These are phyloP conservation scores for Syzygium aromaticum DNA, from an alignment of 345 rosid genomes.

Conservation along the genomic window DNA sequence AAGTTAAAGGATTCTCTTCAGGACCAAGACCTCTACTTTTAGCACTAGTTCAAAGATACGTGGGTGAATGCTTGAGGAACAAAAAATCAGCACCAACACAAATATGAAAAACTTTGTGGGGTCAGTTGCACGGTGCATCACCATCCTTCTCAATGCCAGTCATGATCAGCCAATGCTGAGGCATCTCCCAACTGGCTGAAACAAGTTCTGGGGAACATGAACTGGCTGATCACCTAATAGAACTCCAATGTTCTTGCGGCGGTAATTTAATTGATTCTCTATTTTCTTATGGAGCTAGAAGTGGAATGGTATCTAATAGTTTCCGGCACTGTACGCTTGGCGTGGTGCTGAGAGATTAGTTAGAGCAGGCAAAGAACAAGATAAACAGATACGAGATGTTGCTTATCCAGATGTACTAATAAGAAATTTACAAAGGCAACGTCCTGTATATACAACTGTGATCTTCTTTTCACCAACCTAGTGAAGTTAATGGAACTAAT, in stretches of 20 bases:
- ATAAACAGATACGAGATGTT: not conserved
- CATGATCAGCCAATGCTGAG: not conserved
- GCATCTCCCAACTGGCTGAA: not conserved
- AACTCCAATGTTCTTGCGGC: not conserved
- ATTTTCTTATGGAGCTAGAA: not conserved
- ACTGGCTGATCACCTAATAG: not conserved
- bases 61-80: not conserved
- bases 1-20: not conserved
- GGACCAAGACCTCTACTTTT: not conserved
- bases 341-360: not conserved
- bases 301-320: not conserved
- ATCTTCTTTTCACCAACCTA: not conserved
- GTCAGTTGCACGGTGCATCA: not conserved
- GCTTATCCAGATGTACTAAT: not conserved
- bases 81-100: not conserved
- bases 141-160: not conserved
- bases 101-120: not conserved
- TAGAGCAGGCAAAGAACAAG: not conserved
- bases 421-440: not conserved
- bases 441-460: not conserved
- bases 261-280: not conserved
- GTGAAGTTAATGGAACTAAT: not conserved
- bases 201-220: not conserved
- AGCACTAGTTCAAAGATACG: not conserved
- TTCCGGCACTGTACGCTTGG: not conserved